These are phyloP conservation scores for Gossypium mustelinum DNA, from an alignment of 345 rosid species.

Conservation along the genomic window DNA sequence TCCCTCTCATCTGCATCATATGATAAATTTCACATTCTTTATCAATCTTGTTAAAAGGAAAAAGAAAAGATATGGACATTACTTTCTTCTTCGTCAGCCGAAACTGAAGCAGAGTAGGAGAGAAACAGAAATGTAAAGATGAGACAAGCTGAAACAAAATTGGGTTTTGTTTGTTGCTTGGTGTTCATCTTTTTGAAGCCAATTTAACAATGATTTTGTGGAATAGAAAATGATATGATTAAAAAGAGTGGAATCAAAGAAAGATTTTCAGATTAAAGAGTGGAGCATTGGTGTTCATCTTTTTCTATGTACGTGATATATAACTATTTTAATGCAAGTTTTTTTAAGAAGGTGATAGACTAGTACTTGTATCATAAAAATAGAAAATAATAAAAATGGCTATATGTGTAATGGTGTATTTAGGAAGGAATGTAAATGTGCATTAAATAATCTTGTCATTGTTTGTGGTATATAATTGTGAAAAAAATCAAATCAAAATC, in stretches of 20 bases:
- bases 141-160: not conserved
- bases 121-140: not conserved
- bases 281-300: too few species aligned
- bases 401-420: too few species aligned
- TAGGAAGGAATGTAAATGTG: too few species aligned
- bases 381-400: too few species aligned
- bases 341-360: too few species aligned
- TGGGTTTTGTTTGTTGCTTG: not conserved
- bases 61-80: not conserved
- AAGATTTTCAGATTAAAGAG: too few species aligned
- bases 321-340: too few species aligned
- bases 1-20: not conserved
- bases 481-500: too few species aligned
- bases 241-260: not conserved
- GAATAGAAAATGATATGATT: not conserved
- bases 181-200: not conserved
- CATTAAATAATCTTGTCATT: too few species aligned
- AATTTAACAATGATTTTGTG: not conserved
- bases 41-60: not conserved
- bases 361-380: too few species aligned
- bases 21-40: not conserved
- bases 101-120: not conserved
- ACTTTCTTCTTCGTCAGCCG: not conserved
- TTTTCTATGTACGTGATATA: too few species aligned
- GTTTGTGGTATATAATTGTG: too few species aligned